Base-by-base conservation (phyloP, 1,284 basidiomycete genomes). In the Malassezia sympodialis region DNA sequence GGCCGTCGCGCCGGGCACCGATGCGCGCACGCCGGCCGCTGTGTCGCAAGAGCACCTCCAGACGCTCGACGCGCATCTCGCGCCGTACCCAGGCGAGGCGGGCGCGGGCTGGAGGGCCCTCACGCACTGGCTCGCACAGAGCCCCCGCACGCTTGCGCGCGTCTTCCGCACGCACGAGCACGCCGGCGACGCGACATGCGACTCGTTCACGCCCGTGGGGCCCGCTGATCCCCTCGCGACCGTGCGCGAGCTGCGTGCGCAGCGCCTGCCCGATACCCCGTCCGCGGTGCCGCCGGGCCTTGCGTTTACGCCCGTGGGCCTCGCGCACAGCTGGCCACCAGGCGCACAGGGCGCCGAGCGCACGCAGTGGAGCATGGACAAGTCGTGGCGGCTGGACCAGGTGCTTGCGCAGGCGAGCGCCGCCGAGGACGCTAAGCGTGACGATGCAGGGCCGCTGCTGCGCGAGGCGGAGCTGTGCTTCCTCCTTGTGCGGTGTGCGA, bases 301-400 rank as follows among this genome's bases (percentile, higher is more conserved):
- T 5, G 17, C 24, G 2, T 69, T 66, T 43, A 69, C 69, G 3
- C 21, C 42, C 0, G 65, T 72, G 37, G 56, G 67, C 34, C 49
- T 69, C 28, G 50, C 60, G 21, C 62, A 62, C 3, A 68, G 66
- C 49, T 72, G 69, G 69, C 68, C 68, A 8, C 58, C 61, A 2
- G 53, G 55, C 23, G 61, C 67, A 8, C 31, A 59, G 0, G 69
- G 69, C 1, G 32, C 42, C 0, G 62, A 68, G 10, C 55, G 69
- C 15, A 72, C 67, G 2, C 51, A 57, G 14, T 72, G 62, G 63
- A 67, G 63, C 39, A 48, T 60, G n/a, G 69, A 72, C 62, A 72
- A 72, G 51, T 69, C 68, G 43, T 72, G 63, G 63, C 55, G 70
- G 8, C 57, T 72, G 0, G 42, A 42, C 21, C 53, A 69, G 14